Base-by-base conservation (phyloP, 2,329 filamentous ascomycete genomes). In the Penicillium griseofulvum region DNA sequence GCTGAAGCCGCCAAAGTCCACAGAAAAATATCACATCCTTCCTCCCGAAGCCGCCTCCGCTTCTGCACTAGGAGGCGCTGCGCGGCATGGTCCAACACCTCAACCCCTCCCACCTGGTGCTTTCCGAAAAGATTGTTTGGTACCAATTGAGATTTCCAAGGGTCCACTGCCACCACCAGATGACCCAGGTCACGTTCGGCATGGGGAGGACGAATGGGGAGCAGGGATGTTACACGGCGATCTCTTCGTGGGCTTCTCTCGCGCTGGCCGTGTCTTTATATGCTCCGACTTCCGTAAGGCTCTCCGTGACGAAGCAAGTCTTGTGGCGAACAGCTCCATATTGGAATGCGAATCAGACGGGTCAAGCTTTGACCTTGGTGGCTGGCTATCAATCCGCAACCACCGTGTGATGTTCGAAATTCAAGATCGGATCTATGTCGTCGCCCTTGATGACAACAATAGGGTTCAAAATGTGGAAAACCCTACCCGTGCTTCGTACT, bases 201-300 rank as follows among this genome's bases (percentile, higher is more conserved):
- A 71, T 31, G 65, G 67, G 1, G 71, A 75, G 5, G 74, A 80
- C 44, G 76, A 79, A 59, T 80, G 77, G 77, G 78, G 78, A 17
- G 76, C 78, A 3, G 77, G 77, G 5, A 75, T 78, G 74, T 54
- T 79, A 6, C 56, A 70, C 36, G 75, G 72, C 1, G 61, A 74
- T 19, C 60, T 76, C 22, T 75, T 80, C 57, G 76, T 74, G 1
- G 77, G 77, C 34, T 68, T 79, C 33, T 78, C 76, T 11, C 69
- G 74, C 4, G 70, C 71, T 9, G 77, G 77, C 1, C 66, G 76
- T 22, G 67, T 78, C 0, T 72, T 79, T 42, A 63, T 80, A n/a
- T 78, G 76, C 55, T 70, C 71, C 0, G 65, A 78, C 56, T 79
- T 77, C 76, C 71, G 70, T 0, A 71, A 70, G 43, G 71, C 74